Percentiles rank a stretch among this genome's conserved stretches.
Conservation (phyloP, 768 basidiomycete genomes). For the Calvatia gigantea region DNA sequence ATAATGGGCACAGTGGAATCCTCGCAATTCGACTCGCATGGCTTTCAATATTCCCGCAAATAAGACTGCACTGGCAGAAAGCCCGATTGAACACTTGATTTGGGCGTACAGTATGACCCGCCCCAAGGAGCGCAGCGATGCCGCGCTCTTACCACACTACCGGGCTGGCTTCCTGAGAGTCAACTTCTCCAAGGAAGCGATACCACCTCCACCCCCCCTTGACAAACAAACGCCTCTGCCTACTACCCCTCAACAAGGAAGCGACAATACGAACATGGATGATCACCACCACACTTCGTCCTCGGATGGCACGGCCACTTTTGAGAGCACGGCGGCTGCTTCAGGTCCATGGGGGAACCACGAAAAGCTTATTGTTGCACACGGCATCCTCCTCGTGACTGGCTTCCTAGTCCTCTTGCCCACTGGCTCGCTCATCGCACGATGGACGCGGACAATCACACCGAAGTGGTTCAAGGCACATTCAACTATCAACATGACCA, state of each 20-base stretch:
- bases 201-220: conserved; percentile 9
- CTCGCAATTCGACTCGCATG: conserved; percentile 31
- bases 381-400: conserved; percentile 47
- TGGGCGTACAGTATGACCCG: conserved; percentile 36
- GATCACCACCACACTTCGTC: conserved; percentile 1
- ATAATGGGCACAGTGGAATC: conserved; percentile 23
- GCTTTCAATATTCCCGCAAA: conserved; percentile 42
- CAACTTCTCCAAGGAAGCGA: conserved; percentile 28
- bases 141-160: conserved; percentile 15
- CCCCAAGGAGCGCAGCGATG: conserved; percentile 19
- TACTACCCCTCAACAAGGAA: conserved; percentile 7
- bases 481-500: conserved; percentile 41
- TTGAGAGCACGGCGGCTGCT: not conserved
- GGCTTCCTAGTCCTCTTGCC: conserved; percentile 60
- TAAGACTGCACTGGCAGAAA: conserved; percentile 25
- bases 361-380: conserved; percentile 46
- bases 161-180: conserved; percentile 32
- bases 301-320: not conserved
- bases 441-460: conserved; percentile 49
- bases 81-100: conserved; percentile 30
- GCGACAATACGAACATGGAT: conserved; percentile 7
- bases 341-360: conserved; percentile 14
- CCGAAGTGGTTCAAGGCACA: conserved; percentile 57
- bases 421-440: conserved; percentile 47
- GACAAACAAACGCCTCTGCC: conserved; percentile 8